Evolutionary conservation across 192 early-diverging fungal genomes (phyloP).

Genomic region (Gamsiella multidivaricata): DNA sequence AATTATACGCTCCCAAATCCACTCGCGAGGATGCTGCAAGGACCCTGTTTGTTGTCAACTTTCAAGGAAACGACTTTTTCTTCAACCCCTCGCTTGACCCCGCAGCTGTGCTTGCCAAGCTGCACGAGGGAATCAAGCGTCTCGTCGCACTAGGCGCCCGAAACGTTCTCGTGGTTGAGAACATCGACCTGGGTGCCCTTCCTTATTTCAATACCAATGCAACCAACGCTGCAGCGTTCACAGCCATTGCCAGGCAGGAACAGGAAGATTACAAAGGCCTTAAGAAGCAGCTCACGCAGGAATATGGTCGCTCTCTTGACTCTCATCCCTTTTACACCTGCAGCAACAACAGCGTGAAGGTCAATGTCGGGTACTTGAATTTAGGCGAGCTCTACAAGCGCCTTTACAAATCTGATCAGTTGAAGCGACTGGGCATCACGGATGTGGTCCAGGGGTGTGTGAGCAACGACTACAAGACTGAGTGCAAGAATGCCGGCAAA

Average conservation of each 20-base stretch:
- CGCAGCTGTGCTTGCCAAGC: neutral
- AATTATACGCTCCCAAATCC: neutral
- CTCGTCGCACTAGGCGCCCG: conserved; percentile 13
- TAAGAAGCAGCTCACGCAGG: neutral
- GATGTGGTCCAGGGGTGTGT: conserved; percentile 32
- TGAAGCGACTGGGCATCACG: conserved; percentile 33
- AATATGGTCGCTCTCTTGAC: neutral
- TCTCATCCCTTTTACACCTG: conserved; percentile 12
- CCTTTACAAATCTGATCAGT: conserved; percentile 3
- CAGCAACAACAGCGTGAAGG: neutral
- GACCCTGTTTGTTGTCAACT: conserved; percentile 25
- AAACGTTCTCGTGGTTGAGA: conserved; percentile 36
- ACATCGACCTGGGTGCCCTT: conserved; percentile 13
- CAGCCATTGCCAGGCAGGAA: conserved; percentile 1
- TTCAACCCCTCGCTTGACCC: conserved; percentile 15
- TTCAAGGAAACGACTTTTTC: conserved; percentile 50
- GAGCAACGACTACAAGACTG: conserved; percentile 42
- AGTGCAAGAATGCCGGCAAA: conserved; percentile 31
- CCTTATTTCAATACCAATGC: conserved; percentile 32
- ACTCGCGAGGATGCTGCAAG: neutral
- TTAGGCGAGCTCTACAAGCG: conserved; percentile 1
- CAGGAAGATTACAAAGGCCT: conserved; percentile 14
- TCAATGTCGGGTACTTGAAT: conserved; percentile 13
- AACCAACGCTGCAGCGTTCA: conserved; percentile 1
- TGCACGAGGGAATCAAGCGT: conserved; percentile 15